phyloP scores from a whole-genome alignment of 2,329 filamentous ascomycete species.

The Xylaria sp. region DNA sequence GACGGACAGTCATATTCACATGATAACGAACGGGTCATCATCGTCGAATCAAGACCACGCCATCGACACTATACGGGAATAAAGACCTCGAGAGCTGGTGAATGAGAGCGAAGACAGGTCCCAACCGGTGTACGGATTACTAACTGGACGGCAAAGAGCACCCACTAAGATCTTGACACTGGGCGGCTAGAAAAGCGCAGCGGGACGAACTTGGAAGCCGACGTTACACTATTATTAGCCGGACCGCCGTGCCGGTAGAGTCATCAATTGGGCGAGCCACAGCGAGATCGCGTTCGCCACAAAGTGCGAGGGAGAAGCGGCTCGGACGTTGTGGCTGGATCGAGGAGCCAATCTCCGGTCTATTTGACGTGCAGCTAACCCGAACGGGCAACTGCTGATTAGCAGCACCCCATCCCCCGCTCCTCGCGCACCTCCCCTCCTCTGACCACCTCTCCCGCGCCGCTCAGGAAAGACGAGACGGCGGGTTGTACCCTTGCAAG shows the following conservation, averaged over 20 bases:
- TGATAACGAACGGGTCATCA: neutral
- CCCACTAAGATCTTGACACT: neutral
- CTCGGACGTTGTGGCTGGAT: slow-evolving; percentile 31
- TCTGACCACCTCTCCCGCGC: neutral
- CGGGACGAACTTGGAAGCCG: slow-evolving; percentile 9
- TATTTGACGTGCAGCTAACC: neutral
- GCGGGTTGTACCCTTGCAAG: neutral
- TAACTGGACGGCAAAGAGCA: neutral
- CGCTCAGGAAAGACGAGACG: neutral
- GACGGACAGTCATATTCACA: neutral
- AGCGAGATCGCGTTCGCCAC: neutral
- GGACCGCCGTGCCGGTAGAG: slow-evolving; percentile 20
- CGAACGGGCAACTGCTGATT: slow-evolving; percentile 13
- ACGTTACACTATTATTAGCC: slow-evolving; percentile 8
- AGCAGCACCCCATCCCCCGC: slow-evolving; percentile 2
- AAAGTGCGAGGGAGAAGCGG: slow-evolving; percentile 28
- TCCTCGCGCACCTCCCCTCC: slow-evolving; percentile 1
- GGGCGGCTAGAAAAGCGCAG: neutral
- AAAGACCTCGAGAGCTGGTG: neutral
- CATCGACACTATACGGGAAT: slow-evolving; percentile 1
- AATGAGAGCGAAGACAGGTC: neutral
- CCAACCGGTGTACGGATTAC: no score
- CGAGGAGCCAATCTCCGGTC: slow-evolving; percentile 5
- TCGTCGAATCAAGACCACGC: neutral
- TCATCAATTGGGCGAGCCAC: slow-evolving; percentile 8